phyloP scores from a whole-genome alignment of 495 filamentous ascomycete genomes.

The Filosporella fistucella region DNA sequence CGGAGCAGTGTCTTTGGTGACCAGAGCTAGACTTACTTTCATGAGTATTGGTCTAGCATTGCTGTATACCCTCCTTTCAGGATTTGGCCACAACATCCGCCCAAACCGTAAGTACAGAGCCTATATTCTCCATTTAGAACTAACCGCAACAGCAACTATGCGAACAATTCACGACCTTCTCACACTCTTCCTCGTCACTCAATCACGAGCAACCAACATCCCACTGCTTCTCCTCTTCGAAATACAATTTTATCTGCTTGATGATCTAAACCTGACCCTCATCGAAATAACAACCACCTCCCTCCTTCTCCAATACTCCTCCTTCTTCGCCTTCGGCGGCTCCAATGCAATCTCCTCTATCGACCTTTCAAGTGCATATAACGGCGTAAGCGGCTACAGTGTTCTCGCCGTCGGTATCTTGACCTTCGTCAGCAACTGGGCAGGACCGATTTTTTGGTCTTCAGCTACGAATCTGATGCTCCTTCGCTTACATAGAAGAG shows the following conservation, averaged over 20 bases:
- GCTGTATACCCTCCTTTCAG: conserved; percentile 29
- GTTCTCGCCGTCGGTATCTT: conserved; percentile 66
- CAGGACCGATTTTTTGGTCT: conserved; percentile 84
- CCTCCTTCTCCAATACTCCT: conserved; percentile 64
- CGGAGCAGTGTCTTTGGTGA: conserved; percentile 39
- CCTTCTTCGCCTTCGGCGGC: conserved; percentile 89
- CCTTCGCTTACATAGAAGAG: not conserved
- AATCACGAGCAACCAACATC: conserved; percentile 76
- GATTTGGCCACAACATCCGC: conserved; percentile 14
- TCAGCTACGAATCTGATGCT: conserved; percentile 22
- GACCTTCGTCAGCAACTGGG: conserved; percentile 88
- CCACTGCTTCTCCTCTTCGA: conserved; percentile 78
- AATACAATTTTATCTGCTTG: conserved; percentile 48
- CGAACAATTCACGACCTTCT: conserved; percentile 60
- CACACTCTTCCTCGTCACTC: conserved; percentile 77
- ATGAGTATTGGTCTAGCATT: conserved; percentile 43
- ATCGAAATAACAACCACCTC: conserved; percentile 58
- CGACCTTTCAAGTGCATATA: conserved; percentile 79
- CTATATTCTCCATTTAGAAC: not conserved
- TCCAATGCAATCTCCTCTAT: conserved; percentile 90
- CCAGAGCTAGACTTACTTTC: conserved; percentile 47
- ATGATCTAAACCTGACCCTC: conserved; percentile 37
- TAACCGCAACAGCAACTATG: conserved; percentile 27
- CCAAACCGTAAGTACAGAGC: conserved; percentile 21
- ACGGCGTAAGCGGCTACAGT: conserved; percentile 69